phyloP scores from a whole-genome alignment of 139 green algal species.

The Tetratostichococcus sp. region DNA sequence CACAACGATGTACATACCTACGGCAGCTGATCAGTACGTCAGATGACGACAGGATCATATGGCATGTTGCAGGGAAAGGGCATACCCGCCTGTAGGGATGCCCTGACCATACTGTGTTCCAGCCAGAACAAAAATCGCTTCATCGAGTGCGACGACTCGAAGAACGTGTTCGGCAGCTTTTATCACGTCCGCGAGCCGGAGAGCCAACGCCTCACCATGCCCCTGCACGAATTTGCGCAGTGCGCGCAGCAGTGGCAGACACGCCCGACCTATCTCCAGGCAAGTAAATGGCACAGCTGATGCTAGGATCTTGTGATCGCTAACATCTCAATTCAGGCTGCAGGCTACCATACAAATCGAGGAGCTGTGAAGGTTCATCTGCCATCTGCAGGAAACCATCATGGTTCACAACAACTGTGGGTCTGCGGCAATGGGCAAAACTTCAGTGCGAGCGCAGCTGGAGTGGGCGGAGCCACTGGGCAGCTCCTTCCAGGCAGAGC shows the following conservation, averaged over 20 bases:
- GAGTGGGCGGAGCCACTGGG: neutral
- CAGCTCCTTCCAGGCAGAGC: neutral
- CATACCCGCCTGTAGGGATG: neutral
- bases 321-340: no score
- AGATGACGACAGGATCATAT: no score
- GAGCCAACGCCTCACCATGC: conserved; percentile 35
- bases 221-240: conserved; percentile 38
- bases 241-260: conserved; percentile 40
- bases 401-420: neutral
- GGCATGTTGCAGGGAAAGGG: neutral
- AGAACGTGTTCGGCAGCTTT: conserved; percentile 53
- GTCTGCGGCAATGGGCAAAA: neutral
- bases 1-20: no score
- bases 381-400: neutral
- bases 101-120: conserved; percentile 36
- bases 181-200: conserved; percentile 67
- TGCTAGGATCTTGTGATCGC: no score
- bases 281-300: no score
- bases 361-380: no score
- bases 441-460: conserved; percentile 1
- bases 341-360: no score
- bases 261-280: conserved; percentile 22
- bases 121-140: conserved; percentile 39
- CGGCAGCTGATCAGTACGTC: no score
- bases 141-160: conserved; percentile 33